Evolutionary conservation across 1,139 yeast species (phyloP).

Genomic region (Candida sp.): DNA sequence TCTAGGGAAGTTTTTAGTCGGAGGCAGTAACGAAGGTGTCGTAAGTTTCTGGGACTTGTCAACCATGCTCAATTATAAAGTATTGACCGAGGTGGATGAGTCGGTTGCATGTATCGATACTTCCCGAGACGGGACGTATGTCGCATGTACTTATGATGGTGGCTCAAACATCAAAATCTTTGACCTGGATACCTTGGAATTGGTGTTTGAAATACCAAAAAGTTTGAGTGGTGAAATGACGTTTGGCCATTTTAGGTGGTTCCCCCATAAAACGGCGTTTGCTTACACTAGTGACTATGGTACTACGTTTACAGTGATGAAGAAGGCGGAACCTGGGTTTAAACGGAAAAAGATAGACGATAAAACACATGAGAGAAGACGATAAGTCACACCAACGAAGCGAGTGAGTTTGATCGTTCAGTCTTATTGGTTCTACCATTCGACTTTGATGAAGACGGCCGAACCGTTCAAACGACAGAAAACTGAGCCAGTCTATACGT

Average conservation of each 20-base stretch:
- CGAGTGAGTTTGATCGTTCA: no score
- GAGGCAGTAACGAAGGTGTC: conserved; percentile 71
- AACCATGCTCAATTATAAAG: conserved; percentile 41
- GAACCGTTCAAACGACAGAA: no score
- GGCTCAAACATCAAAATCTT: conserved; percentile 37
- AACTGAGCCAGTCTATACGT: no score
- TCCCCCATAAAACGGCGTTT: conserved; percentile 35
- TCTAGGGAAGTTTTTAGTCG: conserved; percentile 49
- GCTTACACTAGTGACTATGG: conserved; percentile 36
- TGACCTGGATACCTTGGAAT: conserved; percentile 27
- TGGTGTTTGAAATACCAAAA: conserved; percentile 32
- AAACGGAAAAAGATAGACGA: neutral
- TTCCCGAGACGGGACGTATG: conserved; percentile 41
- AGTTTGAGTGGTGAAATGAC: conserved; percentile 34
- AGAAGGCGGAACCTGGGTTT: conserved; percentile 10
- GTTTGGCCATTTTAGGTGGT: conserved; percentile 36
- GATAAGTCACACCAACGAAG: neutral
- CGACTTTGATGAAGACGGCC: no score
- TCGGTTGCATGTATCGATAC: conserved; percentile 42
- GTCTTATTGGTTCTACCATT: no score
- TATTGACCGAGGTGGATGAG: conserved; percentile 49
- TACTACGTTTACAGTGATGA: conserved; percentile 22
- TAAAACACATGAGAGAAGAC: neutral
- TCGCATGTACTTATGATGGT: conserved; percentile 45
- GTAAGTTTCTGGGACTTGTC: conserved; percentile 58